A percentile compares a stretch with the other conserved stretches of the same genome.
Evolutionary conservation across 176 grass and related monocot species (phyloP).

Genomic region (Ananas comosus): DNA sequence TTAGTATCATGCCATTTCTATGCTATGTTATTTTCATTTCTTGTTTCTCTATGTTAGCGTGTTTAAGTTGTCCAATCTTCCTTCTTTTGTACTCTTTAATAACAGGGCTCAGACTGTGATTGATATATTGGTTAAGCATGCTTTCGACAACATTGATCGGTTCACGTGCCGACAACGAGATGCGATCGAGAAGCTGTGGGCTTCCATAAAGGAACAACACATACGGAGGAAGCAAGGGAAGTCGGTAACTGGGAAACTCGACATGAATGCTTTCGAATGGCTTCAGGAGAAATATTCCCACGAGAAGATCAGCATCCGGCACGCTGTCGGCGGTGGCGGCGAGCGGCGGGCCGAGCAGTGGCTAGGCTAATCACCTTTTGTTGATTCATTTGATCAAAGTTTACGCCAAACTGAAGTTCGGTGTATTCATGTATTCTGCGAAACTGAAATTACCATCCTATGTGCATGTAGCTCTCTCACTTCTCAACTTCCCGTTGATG

Average conservation of each 20-base stretch:
- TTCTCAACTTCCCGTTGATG: too few relatives aligned
- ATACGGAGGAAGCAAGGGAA: constrained; percentile 80
- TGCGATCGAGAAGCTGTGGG: constrained; percentile 67
- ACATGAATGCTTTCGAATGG: constrained; percentile 68
- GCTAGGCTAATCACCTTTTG: constrained; percentile 40
- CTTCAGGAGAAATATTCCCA: constrained; percentile 81
- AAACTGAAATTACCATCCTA: not conserved
- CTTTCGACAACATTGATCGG: constrained; percentile 50
- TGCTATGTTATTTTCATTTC: not conserved
- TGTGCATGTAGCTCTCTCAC: too few relatives aligned
- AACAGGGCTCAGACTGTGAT: constrained; percentile 81
- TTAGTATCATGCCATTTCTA: too few relatives aligned
- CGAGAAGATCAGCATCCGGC: constrained; percentile 93
- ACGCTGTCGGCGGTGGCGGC: constrained; percentile 48
- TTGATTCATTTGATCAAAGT: constrained; percentile 12
- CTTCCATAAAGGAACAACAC: constrained; percentile 85
- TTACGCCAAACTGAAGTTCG: constrained; percentile 2
- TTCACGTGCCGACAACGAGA: constrained; percentile 66
- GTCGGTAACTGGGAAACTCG: constrained; percentile 77
- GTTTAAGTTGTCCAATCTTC: not conserved
- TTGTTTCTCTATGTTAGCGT: not conserved
- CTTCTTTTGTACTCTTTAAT: not conserved
- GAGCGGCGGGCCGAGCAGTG: constrained; percentile 55
- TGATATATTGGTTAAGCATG: constrained; percentile 74
- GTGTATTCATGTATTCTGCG: not conserved